A percentile compares a stretch with the other conserved stretches of the same genome.
Conservation (phyloP, 331 rosid species). For the Malus hybrid region DNA sequence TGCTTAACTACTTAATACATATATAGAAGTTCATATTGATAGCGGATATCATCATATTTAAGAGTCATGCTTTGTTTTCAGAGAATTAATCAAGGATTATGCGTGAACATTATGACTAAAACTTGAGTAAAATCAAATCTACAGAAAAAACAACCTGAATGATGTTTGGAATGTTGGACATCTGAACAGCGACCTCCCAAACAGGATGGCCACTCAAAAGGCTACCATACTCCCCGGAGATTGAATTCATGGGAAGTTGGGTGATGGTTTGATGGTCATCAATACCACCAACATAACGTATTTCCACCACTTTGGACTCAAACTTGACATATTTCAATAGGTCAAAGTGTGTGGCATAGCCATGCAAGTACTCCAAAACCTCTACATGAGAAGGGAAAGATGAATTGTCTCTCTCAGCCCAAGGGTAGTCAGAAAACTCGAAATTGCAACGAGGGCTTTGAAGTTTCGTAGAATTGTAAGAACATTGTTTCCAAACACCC, state of each 20-base stretch:
- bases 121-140: background rate
- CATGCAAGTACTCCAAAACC: conserved; percentile 42
- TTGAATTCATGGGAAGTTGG: background rate
- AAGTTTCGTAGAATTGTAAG: conserved; percentile 42
- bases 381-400: conserved; percentile 43
- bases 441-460: conserved; percentile 51
- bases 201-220: conserved; percentile 33
- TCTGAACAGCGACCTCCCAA: conserved; percentile 50
- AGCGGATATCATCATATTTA: too few species aligned
- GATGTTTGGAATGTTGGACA: conserved; percentile 4
- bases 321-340: conserved; percentile 34
- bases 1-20: too few species aligned
- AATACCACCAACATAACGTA: conserved; percentile 29
- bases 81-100: background rate
- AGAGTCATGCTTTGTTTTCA: too few species aligned
- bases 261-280: background rate
- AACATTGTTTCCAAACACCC: conserved; percentile 70
- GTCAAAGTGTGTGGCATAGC: conserved; percentile 49
- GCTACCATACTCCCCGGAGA: conserved; percentile 24
- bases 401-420: conserved; percentile 37
- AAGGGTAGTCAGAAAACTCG: conserved; percentile 56
- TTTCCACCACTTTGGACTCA: conserved; percentile 40
- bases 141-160: conserved; percentile 31
- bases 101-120: background rate
- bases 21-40: too few species aligned